Evolutionary conservation across 2,329 filamentous ascomycete species (phyloP), one percentile per base, ranked within the genome.

Genomic region (Fusarium clavum): DNA sequence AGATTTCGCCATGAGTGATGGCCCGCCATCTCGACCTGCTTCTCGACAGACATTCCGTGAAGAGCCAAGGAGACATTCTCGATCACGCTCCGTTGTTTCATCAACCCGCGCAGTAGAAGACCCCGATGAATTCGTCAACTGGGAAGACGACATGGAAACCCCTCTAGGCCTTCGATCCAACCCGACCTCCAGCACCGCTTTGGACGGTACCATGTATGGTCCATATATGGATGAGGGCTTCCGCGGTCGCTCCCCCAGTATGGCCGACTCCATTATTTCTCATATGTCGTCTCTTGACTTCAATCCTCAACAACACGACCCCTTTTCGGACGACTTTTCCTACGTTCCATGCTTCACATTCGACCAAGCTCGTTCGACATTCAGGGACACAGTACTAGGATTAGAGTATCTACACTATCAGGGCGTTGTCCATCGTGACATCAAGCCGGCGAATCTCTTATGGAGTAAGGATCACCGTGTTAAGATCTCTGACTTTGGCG

Each of bases 401-500:
- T 83, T 99, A 22, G 94, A 99, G 78, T 99, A 98, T 78, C 86
- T 99, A 34, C 93, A 96, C 77, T 95, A 94, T 74, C 91, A 94
- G 77, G 92, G 92, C 18, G 92, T 95, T 46, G 92, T 94, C 27
- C 92, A 95, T 75, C 89, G 92, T 52, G 92, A 95, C 76, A 94
- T 95, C 79, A 95, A 94, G 77, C 92, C 92, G 2, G 94, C 95
- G 40, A 98, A 98, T 78, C 86, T 99, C 9, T 85, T 99, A 9
- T 94, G 95, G 84, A 97, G 94, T 53, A 90, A 84, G 73, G 91
- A 94, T 69, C 90, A 94, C 73, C 90, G 91, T 16, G 93, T 98
- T 76, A 99, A 99, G 84, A 99, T 99, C 65, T 98, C 96, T 8
- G 96, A 99, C 77, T 99, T 99, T 82, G 96, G 96, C 32, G 96